Evolutionary conservation across 129 eudicot species (phyloP).

Genomic region (Apium graveolens): DNA sequence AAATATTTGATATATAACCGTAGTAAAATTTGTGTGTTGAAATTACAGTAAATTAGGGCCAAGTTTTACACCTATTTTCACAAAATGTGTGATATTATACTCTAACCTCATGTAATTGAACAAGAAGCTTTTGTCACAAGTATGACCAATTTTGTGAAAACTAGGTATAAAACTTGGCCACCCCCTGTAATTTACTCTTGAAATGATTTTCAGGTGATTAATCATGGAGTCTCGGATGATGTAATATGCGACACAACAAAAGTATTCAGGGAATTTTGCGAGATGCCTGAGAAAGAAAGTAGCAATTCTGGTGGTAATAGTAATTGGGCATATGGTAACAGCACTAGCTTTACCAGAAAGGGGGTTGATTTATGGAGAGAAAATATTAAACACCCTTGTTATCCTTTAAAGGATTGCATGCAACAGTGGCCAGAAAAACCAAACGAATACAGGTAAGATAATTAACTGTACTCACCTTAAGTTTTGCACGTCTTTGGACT

Average conservation of each 20-base stretch:
- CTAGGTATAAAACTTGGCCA: too few species aligned
- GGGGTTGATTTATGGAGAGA: conserved; percentile 26
- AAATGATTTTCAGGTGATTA: too few species aligned
- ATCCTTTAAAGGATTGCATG: conserved; percentile 22
- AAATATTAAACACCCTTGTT: conserved; percentile 11
- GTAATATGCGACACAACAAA: background rate
- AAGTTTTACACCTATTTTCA: too few species aligned
- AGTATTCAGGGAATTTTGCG: conserved; percentile 5
- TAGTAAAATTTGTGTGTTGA: background rate
- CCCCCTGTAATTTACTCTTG: too few species aligned
- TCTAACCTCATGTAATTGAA: too few species aligned
- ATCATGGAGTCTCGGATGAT: conserved; percentile 9
- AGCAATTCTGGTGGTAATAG: background rate
- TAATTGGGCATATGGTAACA: background rate
- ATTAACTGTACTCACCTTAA: background rate
- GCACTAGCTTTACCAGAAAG: conserved; percentile 9
- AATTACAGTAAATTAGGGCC: too few species aligned
- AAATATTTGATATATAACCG: too few species aligned
- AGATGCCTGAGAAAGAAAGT: background rate
- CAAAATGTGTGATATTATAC: too few species aligned
- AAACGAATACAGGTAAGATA: conserved; percentile 4
- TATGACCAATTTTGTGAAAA: too few species aligned
- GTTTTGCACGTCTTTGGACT: background rate
- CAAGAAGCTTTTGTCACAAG: too few species aligned
- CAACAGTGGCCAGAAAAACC: conserved; percentile 19